Evolutionary conservation across 1,284 basidiomycete genomes (phyloP).

Genomic region (Coriolopsis trogii): DNA sequence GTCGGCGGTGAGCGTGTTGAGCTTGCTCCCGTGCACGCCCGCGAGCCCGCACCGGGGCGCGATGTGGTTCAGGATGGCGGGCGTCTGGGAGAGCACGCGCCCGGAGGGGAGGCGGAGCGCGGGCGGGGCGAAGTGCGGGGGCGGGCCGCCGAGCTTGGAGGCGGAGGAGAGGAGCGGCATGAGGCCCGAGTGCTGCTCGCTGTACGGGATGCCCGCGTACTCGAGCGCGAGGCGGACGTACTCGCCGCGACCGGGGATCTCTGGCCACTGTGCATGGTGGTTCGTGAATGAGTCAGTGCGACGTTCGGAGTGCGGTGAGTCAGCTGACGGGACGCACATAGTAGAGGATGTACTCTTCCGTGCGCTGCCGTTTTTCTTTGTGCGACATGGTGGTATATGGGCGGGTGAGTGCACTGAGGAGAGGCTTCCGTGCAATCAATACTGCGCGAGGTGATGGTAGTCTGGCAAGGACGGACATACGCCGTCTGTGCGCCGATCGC

Average conservation of each 20-base stretch:
- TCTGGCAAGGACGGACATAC: too few species aligned
- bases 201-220: slow-evolving; percentile 40
- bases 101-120: slow-evolving; percentile 39
- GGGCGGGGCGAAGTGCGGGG: slow-evolving; percentile 42
- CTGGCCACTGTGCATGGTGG: slow-evolving; percentile 31
- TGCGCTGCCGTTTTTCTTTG: slow-evolving; percentile 33
- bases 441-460: too few species aligned
- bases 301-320: neutral
- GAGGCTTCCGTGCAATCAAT: too few species aligned
- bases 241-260: slow-evolving; percentile 50
- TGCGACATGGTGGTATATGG: slow-evolving; percentile 17
- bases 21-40: slow-evolving; percentile 28
- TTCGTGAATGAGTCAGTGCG: neutral
- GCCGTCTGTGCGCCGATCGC: too few species aligned
- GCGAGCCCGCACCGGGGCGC: slow-evolving; percentile 42
- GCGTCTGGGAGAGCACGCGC: slow-evolving; percentile 42
- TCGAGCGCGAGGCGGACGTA: slow-evolving; percentile 50
- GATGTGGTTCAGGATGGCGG: slow-evolving; percentile 45
- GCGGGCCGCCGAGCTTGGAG: slow-evolving; percentile 27
- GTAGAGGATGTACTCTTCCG: slow-evolving; percentile 35
- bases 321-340: slow-evolving; percentile 28
- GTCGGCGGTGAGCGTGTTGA: slow-evolving; percentile 24
- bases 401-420: neutral
- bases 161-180: slow-evolving; percentile 22
- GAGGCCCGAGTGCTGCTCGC: slow-evolving; percentile 33